phyloP scores from a whole-genome alignment of 257 asterid species.

The Primulina tabacum region DNA sequence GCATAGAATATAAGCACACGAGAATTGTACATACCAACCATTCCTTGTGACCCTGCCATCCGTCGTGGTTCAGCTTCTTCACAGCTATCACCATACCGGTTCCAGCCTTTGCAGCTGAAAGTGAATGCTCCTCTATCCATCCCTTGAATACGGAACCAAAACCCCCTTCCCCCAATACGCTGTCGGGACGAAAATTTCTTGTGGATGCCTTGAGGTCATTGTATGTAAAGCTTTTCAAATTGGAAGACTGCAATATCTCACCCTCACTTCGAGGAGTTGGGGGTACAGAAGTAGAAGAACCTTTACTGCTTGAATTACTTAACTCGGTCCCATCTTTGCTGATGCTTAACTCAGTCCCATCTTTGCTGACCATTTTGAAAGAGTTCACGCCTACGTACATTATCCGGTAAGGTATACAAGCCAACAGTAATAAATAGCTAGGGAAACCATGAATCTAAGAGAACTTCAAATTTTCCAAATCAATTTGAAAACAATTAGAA shows the following conservation, averaged over 20 bases:
- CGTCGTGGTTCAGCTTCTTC: conserved; percentile 78
- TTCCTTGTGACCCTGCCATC: conserved; percentile 95
- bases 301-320: conserved; percentile 61
- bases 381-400: conserved; percentile 32
- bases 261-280: conserved; percentile 85
- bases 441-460: conserved; percentile 1
- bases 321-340: conserved; percentile 52
- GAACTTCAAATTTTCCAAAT: not conserved
- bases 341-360: conserved; percentile 48
- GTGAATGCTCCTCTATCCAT: conserved; percentile 68
- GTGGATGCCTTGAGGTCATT: conserved; percentile 74
- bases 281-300: conserved; percentile 57
- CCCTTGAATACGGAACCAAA: conserved; percentile 93
- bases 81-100: conserved; percentile 78
- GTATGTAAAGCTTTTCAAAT: conserved; percentile 66
- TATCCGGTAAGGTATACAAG: not conserved
- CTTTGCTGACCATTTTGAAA: conserved; percentile 47
- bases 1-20: not conserved
- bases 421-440: not conserved
- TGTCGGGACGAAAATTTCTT: conserved; percentile 80
- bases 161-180: conserved; percentile 91
- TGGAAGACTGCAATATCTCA: conserved; percentile 83
- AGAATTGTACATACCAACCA: conserved; percentile 62
- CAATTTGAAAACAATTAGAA: not conserved
- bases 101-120: conserved; percentile 68